Conservation (phyloP, 1,284 basidiomycete species). For the Takashimella koratensis region DNA sequence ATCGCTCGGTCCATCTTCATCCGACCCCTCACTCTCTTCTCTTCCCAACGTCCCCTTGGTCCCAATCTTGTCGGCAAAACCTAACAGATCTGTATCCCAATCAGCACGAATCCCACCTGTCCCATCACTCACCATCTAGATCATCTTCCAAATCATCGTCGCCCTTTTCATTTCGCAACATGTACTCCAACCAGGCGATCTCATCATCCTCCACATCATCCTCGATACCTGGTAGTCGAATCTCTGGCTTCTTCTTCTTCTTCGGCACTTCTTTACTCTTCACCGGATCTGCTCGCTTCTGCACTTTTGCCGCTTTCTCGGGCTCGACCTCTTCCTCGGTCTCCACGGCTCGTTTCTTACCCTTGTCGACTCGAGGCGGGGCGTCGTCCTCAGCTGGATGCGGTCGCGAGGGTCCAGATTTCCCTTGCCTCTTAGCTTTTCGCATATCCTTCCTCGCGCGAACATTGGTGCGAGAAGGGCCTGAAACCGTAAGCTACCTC, state of each 20-base stretch:
- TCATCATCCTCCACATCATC: slow-evolving; percentile 65
- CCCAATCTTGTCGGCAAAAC: slow-evolving; percentile 43
- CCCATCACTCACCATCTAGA: slow-evolving; percentile 58
- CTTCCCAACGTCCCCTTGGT: background rate
- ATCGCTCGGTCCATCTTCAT: slow-evolving; percentile 9
- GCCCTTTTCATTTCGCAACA: slow-evolving; percentile 55
- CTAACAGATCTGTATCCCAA: slow-evolving; percentile 54
- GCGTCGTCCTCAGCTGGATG: background rate
- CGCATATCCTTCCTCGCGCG: slow-evolving; percentile 12
- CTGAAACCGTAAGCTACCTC: slow-evolving; percentile 5
- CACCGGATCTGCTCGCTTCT: slow-evolving; percentile 7
- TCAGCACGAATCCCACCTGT: slow-evolving; percentile 7
- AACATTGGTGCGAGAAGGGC: background rate
- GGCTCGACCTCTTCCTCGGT: background rate
- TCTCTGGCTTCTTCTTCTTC: slow-evolving; percentile 26
- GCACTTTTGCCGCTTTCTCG: slow-evolving; percentile 9
- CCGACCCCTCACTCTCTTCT: slow-evolving; percentile 10
- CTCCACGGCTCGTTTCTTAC: slow-evolving; percentile 3
- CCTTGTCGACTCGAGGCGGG: slow-evolving; percentile 10
- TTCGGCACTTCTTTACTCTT: slow-evolving; percentile 20
- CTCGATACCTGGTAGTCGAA: slow-evolving; percentile 34
- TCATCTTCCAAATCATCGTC: slow-evolving; percentile 51
- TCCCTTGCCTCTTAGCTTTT: slow-evolving; percentile 19
- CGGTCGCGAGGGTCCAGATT: slow-evolving; percentile 3
- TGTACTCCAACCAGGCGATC: slow-evolving; percentile 70